Conservation (phyloP, 371 early-diverging fungal species). For the Haplosporangium sp. region DNA sequence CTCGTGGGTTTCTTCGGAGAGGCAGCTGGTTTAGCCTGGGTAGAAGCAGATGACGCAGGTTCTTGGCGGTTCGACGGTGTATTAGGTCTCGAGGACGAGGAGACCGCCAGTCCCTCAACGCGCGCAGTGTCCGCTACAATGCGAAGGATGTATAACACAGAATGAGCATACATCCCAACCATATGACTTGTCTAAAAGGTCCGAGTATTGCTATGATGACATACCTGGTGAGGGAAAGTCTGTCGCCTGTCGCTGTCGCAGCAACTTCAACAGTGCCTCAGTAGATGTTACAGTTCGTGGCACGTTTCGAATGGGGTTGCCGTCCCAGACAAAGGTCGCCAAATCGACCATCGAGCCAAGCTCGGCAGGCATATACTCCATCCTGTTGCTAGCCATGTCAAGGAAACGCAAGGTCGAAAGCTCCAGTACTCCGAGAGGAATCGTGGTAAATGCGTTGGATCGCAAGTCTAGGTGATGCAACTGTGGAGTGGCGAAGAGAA, state of each 20-base stretch:
- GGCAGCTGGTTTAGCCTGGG: background rate
- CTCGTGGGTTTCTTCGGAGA: background rate
- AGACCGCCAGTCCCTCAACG: conserved; percentile 26
- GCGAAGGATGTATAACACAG: background rate
- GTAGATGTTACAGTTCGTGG: conserved; percentile 59
- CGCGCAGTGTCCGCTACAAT: conserved; percentile 14
- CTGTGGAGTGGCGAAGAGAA: conserved; percentile 49
- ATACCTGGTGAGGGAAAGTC: conserved; percentile 34
- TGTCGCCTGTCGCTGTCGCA: conserved; percentile 51
- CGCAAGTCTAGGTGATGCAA: conserved; percentile 75
- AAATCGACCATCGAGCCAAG: conserved; percentile 65
- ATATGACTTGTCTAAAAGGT: no score
- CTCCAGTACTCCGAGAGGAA: conserved; percentile 65
- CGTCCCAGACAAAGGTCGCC: conserved; percentile 64
- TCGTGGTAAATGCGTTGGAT: conserved; percentile 65
- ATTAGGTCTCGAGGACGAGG: conserved; percentile 10
- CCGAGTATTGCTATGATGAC: background rate
- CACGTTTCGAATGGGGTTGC: conserved; percentile 66
- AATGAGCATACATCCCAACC: background rate
- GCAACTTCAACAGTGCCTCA: conserved; percentile 61
- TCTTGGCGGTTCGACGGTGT: background rate
- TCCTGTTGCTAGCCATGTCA: conserved; percentile 72
- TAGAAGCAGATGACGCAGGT: background rate
- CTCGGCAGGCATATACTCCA: conserved; percentile 64
- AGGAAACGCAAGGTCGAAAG: conserved; percentile 65